Evolutionary conservation across 306 rosid species (phyloP).

Genomic region (Castanea mollissima): DNA sequence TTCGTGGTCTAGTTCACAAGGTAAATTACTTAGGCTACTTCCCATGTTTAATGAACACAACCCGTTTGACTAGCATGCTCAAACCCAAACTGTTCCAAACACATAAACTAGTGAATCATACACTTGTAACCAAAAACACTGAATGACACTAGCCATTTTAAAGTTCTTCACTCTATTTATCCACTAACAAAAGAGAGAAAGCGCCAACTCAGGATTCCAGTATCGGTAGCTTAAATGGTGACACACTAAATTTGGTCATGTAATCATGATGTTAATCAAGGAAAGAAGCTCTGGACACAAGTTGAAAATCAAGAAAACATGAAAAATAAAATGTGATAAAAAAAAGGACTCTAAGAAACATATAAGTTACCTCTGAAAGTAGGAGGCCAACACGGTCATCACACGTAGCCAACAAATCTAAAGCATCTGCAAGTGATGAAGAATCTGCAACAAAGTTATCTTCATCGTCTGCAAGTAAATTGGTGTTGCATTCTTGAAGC

Average conservation of each 20-base stretch:
- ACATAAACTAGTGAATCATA: neutral
- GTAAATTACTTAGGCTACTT: neutral
- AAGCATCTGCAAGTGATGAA: constrained; percentile 51
- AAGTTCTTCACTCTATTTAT: neutral
- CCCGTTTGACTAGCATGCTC: neutral
- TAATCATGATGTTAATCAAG: neutral
- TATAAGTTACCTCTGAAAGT: constrained; percentile 60
- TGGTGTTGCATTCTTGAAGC: constrained; percentile 65
- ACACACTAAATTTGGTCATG: too few species aligned
- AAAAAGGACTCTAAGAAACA: neutral
- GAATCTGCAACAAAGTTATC: constrained; percentile 27
- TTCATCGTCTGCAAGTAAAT: constrained; percentile 38
- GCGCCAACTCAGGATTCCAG: too few species aligned
- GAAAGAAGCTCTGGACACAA: neutral
- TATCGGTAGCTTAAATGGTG: too few species aligned
- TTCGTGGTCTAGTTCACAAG: neutral
- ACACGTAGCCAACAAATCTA: constrained; percentile 52
- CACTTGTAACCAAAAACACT: neutral
- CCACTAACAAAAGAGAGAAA: too few species aligned
- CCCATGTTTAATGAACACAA: neutral
- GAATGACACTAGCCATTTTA: neutral
- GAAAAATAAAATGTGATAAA: neutral
- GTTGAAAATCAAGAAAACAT: constrained; percentile 8
- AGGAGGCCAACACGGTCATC: constrained; percentile 64
- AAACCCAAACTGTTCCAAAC: neutral